A percentile compares a stretch with the other conserved stretches of the same genome.
Evolutionary conservation across 768 basidiomycete genomes (phyloP).

Genomic region (Boletus barrowsii): DNA sequence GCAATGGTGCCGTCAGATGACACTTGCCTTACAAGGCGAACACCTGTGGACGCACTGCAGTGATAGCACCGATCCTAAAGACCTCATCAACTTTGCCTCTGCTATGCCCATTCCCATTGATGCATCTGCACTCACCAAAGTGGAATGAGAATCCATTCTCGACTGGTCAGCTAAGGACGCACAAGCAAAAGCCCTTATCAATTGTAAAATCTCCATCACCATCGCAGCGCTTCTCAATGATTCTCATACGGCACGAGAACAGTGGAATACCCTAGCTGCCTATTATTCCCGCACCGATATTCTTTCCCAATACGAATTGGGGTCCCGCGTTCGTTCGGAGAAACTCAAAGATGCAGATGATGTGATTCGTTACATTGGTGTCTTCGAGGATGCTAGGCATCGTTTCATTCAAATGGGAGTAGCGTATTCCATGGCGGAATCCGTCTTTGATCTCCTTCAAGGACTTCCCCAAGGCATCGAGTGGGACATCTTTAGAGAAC

Average conservation of each 20-base stretch:
- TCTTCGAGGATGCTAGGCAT: neutral
- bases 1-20: too few relatives aligned
- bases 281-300: neutral
- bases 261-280: neutral
- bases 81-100: too few relatives aligned
- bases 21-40: too few relatives aligned
- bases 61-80: too few relatives aligned
- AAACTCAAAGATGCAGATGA: neutral
- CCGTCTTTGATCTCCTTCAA: neutral
- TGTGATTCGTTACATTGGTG: neutral
- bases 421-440: neutral
- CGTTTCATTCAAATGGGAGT: neutral
- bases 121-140: too few relatives aligned
- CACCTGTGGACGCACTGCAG: too few relatives aligned
- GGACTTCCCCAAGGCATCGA: neutral
- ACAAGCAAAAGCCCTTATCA: neutral
- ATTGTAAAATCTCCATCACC: neutral
- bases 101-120: too few relatives aligned
- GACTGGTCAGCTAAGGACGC: neutral
- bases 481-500: neutral
- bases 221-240: neutral
- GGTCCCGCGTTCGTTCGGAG: accelerated
- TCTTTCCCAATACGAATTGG: neutral
- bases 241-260: neutral
- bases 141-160: neutral